Evolutionary conservation across 805 yeast species (phyloP).

Genomic region (Metschnikowia hibisci): DNA sequence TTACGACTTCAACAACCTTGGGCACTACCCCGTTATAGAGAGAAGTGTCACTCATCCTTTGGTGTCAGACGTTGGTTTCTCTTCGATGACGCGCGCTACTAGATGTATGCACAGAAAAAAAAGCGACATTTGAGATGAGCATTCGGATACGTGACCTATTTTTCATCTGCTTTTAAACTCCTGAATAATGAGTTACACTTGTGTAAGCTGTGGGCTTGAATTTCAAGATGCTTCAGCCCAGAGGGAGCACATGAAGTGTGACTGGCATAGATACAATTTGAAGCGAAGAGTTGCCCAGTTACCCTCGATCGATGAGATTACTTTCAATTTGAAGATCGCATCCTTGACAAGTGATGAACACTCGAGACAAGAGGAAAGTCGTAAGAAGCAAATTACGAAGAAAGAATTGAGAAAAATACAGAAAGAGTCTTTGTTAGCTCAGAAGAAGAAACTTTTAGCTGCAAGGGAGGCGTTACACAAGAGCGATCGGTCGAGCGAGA

Average conservation of each 20-base stretch:
- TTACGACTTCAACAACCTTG: slow-evolving; percentile 51
- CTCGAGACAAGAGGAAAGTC: slow-evolving; percentile 18
- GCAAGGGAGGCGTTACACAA: slow-evolving; percentile 20
- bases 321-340: slow-evolving; percentile 23
- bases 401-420: slow-evolving; percentile 49
- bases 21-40: slow-evolving; percentile 28
- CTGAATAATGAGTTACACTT: slow-evolving; percentile 19
- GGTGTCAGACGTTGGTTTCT: background rate
- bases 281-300: slow-evolving; percentile 40
- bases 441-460: slow-evolving; percentile 42
- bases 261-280: slow-evolving; percentile 45
- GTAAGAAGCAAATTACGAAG: slow-evolving; percentile 36
- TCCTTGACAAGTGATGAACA: slow-evolving; percentile 15
- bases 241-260: slow-evolving; percentile 42
- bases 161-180: background rate
- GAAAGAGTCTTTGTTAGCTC: slow-evolving; percentile 46
- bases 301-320: slow-evolving; percentile 24
- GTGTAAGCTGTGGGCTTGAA: slow-evolving; percentile 39
- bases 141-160: background rate
- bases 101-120: slow-evolving; percentile 4
- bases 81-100: slow-evolving; percentile 3
- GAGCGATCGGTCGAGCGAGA: slow-evolving; percentile 2
- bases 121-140: slow-evolving; percentile 5
- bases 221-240: slow-evolving; percentile 38
- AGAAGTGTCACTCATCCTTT: background rate